Percentiles rank a stretch among this genome's conserved stretches.
phyloP scores from a whole-genome alignment of 768 basidiomycete species.

The Plicaturopsis crispa region DNA sequence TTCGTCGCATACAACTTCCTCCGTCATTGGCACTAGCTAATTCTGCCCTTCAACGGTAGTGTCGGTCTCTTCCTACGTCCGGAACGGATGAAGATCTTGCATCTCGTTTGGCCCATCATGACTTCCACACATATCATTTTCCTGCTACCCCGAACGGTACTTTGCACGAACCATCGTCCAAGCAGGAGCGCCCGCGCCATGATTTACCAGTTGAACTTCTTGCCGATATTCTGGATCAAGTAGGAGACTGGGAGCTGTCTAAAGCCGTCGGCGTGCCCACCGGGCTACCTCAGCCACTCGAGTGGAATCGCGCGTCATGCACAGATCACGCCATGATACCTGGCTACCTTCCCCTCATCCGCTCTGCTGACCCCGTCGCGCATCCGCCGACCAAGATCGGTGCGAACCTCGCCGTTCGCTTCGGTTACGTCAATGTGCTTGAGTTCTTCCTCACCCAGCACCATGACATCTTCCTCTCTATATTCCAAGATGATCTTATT shows the following conservation, averaged over 20 bases:
- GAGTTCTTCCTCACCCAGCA: conserved; percentile 65
- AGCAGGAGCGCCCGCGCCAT: conserved; percentile 29
- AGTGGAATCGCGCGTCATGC: conserved; percentile 64
- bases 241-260: conserved; percentile 81
- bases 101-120: conserved; percentile 65
- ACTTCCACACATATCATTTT: conserved; percentile 67
- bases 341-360: conserved; percentile 51
- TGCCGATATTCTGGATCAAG: conserved; percentile 67
- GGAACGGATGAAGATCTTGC: conserved; percentile 62
- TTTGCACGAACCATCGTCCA: conserved; percentile 13
- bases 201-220: conserved; percentile 74
- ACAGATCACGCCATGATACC: conserved; percentile 71
- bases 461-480: conserved; percentile 52
- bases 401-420: conserved; percentile 57
- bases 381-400: conserved; percentile 66
- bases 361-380: conserved; percentile 44
- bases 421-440: conserved; percentile 71
- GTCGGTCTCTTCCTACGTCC: conserved; percentile 53
- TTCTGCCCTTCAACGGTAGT: too few species aligned
- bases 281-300: conserved; percentile 51
- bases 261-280: conserved; percentile 73
- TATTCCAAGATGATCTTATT: conserved; percentile 62
- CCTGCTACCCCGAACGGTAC: conserved; percentile 22
- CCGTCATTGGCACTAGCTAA: too few species aligned
- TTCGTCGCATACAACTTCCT: too few species aligned